These are phyloP conservation scores for Phaseolus coccineus DNA, from an alignment of 331 rosid genomes.

Conservation along the genomic window DNA sequence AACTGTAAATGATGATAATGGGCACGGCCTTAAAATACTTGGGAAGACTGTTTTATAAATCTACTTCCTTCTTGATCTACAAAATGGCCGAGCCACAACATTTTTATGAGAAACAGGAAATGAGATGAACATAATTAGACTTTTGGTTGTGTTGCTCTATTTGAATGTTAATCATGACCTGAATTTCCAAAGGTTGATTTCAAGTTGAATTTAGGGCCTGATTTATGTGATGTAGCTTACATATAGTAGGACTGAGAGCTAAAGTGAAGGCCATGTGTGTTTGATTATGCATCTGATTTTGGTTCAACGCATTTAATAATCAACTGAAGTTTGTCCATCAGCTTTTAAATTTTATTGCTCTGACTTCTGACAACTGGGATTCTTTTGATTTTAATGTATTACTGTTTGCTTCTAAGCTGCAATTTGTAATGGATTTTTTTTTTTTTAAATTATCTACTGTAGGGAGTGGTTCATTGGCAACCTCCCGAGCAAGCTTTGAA, in stretches of 20 bases:
- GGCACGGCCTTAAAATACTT: not conserved
- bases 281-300: conserved; percentile 12
- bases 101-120: conserved; percentile 15
- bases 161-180: not conserved
- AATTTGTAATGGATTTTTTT: conserved; percentile 11
- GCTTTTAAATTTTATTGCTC: not conserved
- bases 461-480: conserved; percentile 91
- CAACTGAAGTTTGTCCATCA: not conserved
- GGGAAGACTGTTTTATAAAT: not conserved
- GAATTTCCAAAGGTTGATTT: not conserved
- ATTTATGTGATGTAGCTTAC: conserved; percentile 5
- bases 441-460: conserved; percentile 27
- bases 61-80: not conserved
- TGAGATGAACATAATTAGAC: not conserved
- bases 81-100: not conserved
- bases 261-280: conserved; percentile 8
- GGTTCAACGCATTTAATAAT: conserved; percentile 4
- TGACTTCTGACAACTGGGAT: not conserved
- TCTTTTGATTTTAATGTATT: conserved; percentile 24
- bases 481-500: conserved; percentile 78
- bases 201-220: not conserved
- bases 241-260: not conserved
- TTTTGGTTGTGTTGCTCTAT: not conserved
- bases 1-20: not conserved
- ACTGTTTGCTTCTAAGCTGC: conserved; percentile 1